phyloP scores from a whole-genome alignment of 371 early-diverging fungal species.

The Rhizopus microsporus region DNA sequence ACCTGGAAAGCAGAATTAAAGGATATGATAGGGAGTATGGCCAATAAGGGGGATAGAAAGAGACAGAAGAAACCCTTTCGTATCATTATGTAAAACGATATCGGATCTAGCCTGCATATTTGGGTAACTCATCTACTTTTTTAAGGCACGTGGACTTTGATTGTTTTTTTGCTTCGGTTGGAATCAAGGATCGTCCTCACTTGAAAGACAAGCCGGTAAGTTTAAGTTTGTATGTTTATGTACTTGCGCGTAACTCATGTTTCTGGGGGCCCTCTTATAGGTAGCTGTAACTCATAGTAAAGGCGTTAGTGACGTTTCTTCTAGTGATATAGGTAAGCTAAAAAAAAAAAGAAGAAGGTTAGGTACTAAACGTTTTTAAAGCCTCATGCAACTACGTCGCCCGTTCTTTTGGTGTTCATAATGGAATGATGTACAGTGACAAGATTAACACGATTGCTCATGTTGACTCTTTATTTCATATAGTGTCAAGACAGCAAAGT shows the following conservation, averaged over 20 bases:
- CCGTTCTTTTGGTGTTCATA: conserved; percentile 65
- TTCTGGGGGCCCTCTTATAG: conserved; percentile 7
- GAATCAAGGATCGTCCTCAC: conserved; percentile 68
- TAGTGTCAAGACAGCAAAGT: conserved; percentile 54
- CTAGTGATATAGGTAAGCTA: conserved; percentile 41
- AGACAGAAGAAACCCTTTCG: conserved; percentile 13
- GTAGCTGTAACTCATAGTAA: conserved; percentile 48
- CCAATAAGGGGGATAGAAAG: conserved; percentile 11
- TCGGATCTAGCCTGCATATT: not conserved
- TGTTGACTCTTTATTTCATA: not conserved
- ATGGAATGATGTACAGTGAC: conserved; percentile 66
- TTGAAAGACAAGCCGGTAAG: conserved; percentile 63
- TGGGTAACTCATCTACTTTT: not conserved
- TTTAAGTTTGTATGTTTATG: conserved; percentile 32
- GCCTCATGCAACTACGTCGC: conserved; percentile 84
- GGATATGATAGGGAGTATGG: conserved; percentile 50
- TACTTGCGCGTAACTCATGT: conserved; percentile 7
- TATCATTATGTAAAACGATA: conserved; percentile 33
- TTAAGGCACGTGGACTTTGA: conserved; percentile 92
- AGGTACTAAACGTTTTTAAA: conserved; percentile 44
- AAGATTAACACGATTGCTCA: too few species aligned
- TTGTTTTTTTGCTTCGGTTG: conserved; percentile 90
- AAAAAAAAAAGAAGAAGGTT: not conserved
- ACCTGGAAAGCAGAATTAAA: conserved; percentile 82
- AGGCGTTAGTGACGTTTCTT: conserved; percentile 31